phyloP scores from a whole-genome alignment of 495 filamentous ascomycete genomes.

The Cercophora sp. region DNA sequence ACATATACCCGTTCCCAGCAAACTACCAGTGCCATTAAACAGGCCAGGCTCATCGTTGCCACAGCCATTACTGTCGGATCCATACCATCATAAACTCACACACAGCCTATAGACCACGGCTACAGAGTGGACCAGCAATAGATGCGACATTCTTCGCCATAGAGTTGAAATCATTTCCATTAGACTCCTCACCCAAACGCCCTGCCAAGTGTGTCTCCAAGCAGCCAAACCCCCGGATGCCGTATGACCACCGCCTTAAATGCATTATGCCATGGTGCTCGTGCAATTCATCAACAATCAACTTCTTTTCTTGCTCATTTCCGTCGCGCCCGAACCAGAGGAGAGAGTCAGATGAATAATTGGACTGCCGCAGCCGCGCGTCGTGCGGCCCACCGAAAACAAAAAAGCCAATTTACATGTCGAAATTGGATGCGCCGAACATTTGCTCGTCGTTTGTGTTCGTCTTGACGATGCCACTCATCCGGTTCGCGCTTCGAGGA shows the following conservation, averaged over 20 bases:
- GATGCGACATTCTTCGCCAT: slow-evolving; percentile 16
- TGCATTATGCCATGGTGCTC: slow-evolving; percentile 27
- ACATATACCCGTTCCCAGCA: too few relatives aligned
- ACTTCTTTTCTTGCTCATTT: slow-evolving; percentile 18
- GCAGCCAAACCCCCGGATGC: slow-evolving; percentile 19
- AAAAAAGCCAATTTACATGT: slow-evolving; percentile 33
- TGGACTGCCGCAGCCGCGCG: too few relatives aligned
- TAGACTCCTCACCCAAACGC: slow-evolving; percentile 17
- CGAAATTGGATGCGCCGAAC: slow-evolving; percentile 72
- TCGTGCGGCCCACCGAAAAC: slow-evolving; percentile 7
- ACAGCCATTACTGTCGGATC: too few relatives aligned
- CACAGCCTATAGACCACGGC: too few relatives aligned
- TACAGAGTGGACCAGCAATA: too few relatives aligned
- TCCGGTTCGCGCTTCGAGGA: slow-evolving; percentile 51
- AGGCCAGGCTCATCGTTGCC: too few relatives aligned
- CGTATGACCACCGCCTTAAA: slow-evolving; percentile 28
- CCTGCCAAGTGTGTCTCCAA: slow-evolving; percentile 17
- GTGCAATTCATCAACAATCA: slow-evolving; percentile 23
- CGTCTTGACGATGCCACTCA: slow-evolving; percentile 71
- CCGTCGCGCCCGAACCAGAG: slow-evolving; percentile 1
- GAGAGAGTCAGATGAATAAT: neutral
- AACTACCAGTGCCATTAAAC: too few relatives aligned
- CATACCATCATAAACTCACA: too few relatives aligned
- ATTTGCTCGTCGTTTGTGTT: slow-evolving; percentile 62
- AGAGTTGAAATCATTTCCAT: slow-evolving; percentile 14